Evolutionary conservation across 2,329 filamentous ascomycete species (phyloP), one percentile per base, ranked within the genome.

Genomic region (Amphichorda felina): DNA sequence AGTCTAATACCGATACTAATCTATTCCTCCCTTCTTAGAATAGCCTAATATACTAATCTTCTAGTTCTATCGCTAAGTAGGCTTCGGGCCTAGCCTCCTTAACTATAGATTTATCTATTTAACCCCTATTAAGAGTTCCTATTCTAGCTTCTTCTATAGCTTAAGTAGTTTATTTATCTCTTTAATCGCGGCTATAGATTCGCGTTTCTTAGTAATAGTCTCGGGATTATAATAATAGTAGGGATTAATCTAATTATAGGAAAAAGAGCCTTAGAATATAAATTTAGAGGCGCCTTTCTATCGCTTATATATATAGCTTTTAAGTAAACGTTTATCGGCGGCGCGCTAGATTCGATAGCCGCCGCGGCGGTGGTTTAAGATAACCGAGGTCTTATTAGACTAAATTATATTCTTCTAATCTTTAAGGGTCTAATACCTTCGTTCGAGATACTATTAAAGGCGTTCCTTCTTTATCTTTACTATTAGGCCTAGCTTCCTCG

Each of bases 181-280:
- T 10, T 22, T 27, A 15, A 38, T 34, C 16, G 17, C 21, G n/a
- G 30, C 21, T 16, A 31, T 13, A 17, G 24, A 11, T 15, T 19
- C 22, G 4, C 9, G 5, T 24, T 32, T 36, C 22, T 39, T n/a
- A 7, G 11, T 16, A 18, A 19, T 24, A 38, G 26, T 38, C 32
- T 38, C 28, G 30, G 14, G 32, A 9, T 16, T 10, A 19, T 29
- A 38, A 30, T 27, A 38, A 14, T 38, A 14, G 26, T 24, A 38
- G 19, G 37, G 26, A 17, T 26, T n/a, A 35, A n/a, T 38, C 15
- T 32, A 27, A 38, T 38, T 21, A 24, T 38, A 35, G 6, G 25
- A 35, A 35, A 38, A 38, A 2, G 3, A 21, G 11, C 28, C 31
- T 26, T 34, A 35, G 14, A 38, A 38, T 31, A 38, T 38, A 30